Percentiles rank a stretch among this genome's conserved stretches.
Evolutionary conservation across 768 basidiomycete genomes (phyloP).

Genomic region (Leccinum sublutescens): DNA sequence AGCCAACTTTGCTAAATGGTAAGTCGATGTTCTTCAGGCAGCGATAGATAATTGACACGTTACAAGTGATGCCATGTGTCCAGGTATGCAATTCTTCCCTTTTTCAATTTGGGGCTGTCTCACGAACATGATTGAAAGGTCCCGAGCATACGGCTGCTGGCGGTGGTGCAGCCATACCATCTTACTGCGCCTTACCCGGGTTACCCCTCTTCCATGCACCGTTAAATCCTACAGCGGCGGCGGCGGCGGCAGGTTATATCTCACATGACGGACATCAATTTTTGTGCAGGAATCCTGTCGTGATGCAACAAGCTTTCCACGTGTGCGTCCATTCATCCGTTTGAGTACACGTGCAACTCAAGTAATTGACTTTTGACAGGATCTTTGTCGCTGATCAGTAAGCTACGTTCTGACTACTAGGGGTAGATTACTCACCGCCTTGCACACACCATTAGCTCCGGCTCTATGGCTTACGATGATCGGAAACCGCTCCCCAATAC

Average conservation of each 20-base stretch:
- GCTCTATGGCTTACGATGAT: conserved; percentile 48
- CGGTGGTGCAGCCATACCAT: conserved; percentile 43
- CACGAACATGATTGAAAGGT: conserved; percentile 34
- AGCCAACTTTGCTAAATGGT: conserved; percentile 54
- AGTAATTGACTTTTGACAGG: conserved; percentile 26
- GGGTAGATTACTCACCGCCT: not conserved
- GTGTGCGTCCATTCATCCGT: conserved; percentile 41
- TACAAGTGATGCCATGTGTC: conserved; percentile 49
- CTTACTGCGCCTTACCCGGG: conserved; percentile 53
- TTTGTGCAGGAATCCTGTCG: conserved; percentile 50
- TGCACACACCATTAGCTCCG: conserved; percentile 37
- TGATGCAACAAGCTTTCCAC: conserved; percentile 55
- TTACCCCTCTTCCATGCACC: conserved; percentile 53
- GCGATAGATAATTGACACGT: not conserved
- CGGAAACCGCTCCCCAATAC: conserved; percentile 44
- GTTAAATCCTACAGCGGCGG: conserved; percentile 23
- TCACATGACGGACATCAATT: conserved; percentile 59
- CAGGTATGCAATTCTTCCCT: conserved; percentile 32
- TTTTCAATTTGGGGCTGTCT: not conserved
- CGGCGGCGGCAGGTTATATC: conserved; percentile 42
- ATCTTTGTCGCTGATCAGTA: conserved; percentile 58
- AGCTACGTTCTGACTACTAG: not conserved
- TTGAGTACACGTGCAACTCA: not conserved
- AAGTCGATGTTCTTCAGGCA: conserved; percentile 5
- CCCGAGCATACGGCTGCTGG: conserved; percentile 46